These are phyloP conservation scores for Phragmites australis DNA, from an alignment of 176 grass and related monocot species.

Conservation along the genomic window DNA sequence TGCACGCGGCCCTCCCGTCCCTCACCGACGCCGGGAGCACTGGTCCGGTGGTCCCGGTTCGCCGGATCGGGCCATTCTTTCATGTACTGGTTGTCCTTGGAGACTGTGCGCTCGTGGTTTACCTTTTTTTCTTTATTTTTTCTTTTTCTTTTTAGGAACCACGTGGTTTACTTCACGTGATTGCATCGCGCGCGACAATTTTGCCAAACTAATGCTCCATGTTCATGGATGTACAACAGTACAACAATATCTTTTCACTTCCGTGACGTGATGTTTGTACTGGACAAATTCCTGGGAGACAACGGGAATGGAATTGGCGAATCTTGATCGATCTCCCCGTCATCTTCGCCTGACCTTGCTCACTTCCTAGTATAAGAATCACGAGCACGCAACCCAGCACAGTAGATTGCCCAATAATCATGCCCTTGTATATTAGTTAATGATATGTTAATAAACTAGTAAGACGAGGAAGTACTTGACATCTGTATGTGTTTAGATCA, in stretches of 20 bases:
- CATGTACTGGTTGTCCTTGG: background rate
- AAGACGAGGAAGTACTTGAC: no score
- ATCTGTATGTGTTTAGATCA: background rate
- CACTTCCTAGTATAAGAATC: background rate
- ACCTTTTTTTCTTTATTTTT: background rate
- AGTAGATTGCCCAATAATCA: background rate
- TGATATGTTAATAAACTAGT: no score
- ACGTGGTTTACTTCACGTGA: no score
- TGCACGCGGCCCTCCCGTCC: background rate
- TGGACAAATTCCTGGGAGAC: no score
- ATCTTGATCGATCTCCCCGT: no score
- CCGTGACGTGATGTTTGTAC: no score
- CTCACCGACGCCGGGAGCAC: background rate
- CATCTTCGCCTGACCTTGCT: no score
- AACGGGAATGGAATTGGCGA: no score
- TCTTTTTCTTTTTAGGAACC: background rate
- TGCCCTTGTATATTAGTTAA: background rate
- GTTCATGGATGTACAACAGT: no score
- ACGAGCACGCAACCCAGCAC: background rate
- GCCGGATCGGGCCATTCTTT: background rate
- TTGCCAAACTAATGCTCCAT: no score
- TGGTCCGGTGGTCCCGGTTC: conserved; percentile 14
- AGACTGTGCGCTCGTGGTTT: background rate
- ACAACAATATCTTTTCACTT: no score
- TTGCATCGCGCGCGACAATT: no score